Evolutionary conservation across 495 filamentous ascomycete species (phyloP), one percentile per base, ranked within the genome.

Genomic region (Penicillium chermesinum): DNA sequence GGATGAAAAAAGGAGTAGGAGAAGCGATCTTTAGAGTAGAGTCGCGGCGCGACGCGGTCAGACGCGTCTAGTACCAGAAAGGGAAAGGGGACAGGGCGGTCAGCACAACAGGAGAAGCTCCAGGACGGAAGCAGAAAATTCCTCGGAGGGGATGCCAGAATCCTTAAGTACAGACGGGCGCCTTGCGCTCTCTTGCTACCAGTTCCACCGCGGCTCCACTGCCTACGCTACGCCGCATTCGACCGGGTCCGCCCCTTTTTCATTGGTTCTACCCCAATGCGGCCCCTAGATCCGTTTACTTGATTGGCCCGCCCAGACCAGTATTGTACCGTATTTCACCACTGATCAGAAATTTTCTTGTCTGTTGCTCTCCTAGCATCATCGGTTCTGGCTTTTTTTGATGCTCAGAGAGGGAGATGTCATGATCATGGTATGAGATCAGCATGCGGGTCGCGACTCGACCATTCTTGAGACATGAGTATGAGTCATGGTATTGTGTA

Each of bases 151-250:
- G 70, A 66, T 64, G 66, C 62, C 63, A 69, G 67, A 72, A 70
- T 71, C 62, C 71, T 75, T 75, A 75, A 75, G 70, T 75, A 75
- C 70, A 63, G 67, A 65, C 60, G 63, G 55, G 56, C 64, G 60
- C 57, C 58, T 69, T 62, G 65, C 62, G 55, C 67, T 62, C 57
- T 52, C 50, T 50, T 63, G 59, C 58, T 60, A 61, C 58, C 57
- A 71, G 65, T 67, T 70, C 70, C 69, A 73, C 71, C 62, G 44
- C 57, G 70, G 65, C 66, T 70, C 70, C 69, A 73, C 71, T 62
- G 44, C 51, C 55, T 43, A 52, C 63, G 50, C 57, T 72, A 63
- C 53, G 51, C 65, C 62, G 46, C 42, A 62, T 66, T 53, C 61
- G 53, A 52, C 58, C 59, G 61, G 65, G 52, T 62, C 57, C 63